A percentile compares a stretch with the other conserved stretches of the same genome.
Conservation (phyloP, 805 yeast genomes). For the Ogataea chonburiensis region DNA sequence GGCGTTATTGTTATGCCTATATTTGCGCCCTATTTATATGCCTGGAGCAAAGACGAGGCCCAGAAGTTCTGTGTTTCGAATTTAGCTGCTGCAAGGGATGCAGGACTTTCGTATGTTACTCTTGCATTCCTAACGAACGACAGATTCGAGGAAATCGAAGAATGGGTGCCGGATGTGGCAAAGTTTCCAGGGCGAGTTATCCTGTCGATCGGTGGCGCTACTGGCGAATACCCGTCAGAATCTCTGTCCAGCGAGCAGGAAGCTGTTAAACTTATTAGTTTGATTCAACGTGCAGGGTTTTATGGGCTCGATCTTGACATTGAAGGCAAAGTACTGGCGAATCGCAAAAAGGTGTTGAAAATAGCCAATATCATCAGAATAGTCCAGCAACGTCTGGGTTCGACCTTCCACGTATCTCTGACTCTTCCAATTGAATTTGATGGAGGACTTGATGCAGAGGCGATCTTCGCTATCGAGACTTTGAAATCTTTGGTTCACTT, state of each 20-base stretch:
- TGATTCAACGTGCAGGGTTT: conserved; percentile 20
- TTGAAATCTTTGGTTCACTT: conserved; percentile 17
- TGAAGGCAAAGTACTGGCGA: conserved; percentile 26
- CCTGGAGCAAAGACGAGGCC: conserved; percentile 28
- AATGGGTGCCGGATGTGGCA: conserved; percentile 27
- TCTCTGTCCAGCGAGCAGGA: conserved; percentile 16
- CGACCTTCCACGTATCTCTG: conserved; percentile 21
- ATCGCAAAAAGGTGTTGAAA: conserved; percentile 8
- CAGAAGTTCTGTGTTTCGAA: conserved; percentile 18
- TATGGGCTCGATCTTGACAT: conserved; percentile 32
- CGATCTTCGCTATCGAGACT: conserved; percentile 17
- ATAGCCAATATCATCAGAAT: conserved; percentile 18
- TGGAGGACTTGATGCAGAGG: conserved; percentile 22
- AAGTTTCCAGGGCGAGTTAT: conserved; percentile 23
- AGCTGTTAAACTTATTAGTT: conserved; percentile 11
- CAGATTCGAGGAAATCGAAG: conserved; percentile 26
- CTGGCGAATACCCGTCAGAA: conserved; percentile 27
- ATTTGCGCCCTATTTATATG: conserved; percentile 32
- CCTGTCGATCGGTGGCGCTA: conserved; percentile 35
- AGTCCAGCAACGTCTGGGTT: conserved; percentile 10
- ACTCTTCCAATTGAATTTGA: conserved; percentile 33
- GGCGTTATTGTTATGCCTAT: conserved; percentile 23
- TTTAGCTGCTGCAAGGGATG: conserved; percentile 16
- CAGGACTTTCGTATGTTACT: conserved; percentile 22
- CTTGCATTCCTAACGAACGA: conserved; percentile 30